Evolutionary conservation across 2,329 filamentous ascomycete genomes (phyloP).

Genomic region (Aspergillus sp.): DNA sequence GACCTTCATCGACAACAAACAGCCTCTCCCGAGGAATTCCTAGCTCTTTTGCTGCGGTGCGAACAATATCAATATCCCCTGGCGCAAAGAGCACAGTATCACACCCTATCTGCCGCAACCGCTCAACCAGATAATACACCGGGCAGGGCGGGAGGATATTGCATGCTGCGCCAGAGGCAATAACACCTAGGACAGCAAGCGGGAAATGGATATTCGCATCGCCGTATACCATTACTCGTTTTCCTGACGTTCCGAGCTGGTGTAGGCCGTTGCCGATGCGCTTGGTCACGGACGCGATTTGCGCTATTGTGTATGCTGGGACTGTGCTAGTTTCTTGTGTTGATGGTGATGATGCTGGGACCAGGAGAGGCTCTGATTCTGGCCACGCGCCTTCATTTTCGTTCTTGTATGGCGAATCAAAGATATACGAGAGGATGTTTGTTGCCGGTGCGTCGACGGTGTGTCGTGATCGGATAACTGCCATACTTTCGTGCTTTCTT

Average conservation of each 20-base stretch:
- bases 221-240: neutral
- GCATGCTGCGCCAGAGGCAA: neutral
- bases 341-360: neutral
- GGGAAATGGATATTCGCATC: neutral
- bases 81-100: neutral
- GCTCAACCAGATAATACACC: neutral
- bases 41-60: neutral
- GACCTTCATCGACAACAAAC: neutral
- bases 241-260: neutral
- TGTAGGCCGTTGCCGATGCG: neutral
- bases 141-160: neutral
- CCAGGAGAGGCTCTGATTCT: neutral
- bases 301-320: neutral
- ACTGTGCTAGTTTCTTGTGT: no score
- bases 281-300: neutral
- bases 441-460: neutral
- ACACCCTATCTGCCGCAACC: neutral
- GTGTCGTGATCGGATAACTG: neutral
- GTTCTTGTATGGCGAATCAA: neutral
- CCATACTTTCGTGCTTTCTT: neutral
- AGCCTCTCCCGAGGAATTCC: neutral
- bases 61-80: neutral
- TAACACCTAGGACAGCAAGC: neutral
- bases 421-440: neutral
- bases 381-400: neutral